Base-by-base conservation (phyloP, 2,329 filamentous ascomycete species). In the Nigrospora osmanthi region DNA sequence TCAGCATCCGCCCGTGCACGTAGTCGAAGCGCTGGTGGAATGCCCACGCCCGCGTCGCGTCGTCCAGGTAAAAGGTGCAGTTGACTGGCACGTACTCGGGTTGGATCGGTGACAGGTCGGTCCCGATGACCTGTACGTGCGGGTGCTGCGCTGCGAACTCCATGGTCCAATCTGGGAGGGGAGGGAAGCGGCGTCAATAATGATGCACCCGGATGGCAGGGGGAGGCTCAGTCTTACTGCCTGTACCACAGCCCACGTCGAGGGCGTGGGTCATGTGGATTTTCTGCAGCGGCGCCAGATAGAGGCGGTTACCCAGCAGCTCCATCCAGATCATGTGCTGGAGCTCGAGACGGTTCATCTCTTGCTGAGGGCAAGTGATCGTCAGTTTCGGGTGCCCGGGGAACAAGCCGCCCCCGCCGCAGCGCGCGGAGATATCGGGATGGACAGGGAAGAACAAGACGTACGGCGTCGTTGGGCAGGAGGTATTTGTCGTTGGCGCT, bases 1-100 rank as follows among this genome's bases (percentile, higher is more conserved):
- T 43, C 23, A 57, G 45, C 37, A 47, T 47, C 11, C 40, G 40
- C 17, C 23, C 40, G 16, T 44, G 36, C 42, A 57, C 48, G 40
- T 52, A 56, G 48, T 58, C 53, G 48, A 57, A 57, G 38, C 51
- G 47, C 40, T 52, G 47, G 52, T 69, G 70, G 13, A 53, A 54
- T 53, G 73, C 69, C 36, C 47, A 50, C 1, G 57, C 56, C 39
- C 58, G 59, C 51, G 65, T 56, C 17, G 75, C 72, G 53, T 83
- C 78, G 58, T 83, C 79, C 42, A 54, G 49, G 35, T 51, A 41
- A 32, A 52, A 54, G 13, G 47, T 46, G 45, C 49, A 52, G 40
- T 53, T 53, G 35, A 45, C 30, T 28, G 51, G 51, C 15, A 52
- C 43, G 32, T 47, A 54, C 15, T 51, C 49, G 23, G 52, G 52